phyloP scores from a whole-genome alignment of 2,329 filamentous ascomycete genomes.

The Fusarium buxicola region DNA sequence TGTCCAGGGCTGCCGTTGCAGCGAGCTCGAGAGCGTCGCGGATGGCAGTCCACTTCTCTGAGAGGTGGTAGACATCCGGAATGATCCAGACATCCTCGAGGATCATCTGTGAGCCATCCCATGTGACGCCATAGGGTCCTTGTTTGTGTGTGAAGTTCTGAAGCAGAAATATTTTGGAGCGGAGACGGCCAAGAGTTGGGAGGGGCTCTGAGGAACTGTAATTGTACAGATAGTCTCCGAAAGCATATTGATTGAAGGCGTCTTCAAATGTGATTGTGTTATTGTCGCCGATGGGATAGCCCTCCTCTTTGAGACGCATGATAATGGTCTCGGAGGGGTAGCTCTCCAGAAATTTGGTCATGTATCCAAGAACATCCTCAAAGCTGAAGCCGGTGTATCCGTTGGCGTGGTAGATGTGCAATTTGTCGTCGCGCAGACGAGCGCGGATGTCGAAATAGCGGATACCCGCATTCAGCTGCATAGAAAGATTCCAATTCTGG shows the following conservation, averaged over 20 bases:
- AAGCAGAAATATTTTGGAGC: slow-evolving; percentile 60
- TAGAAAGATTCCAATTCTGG: slow-evolving; percentile 59
- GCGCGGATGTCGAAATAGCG: slow-evolving; percentile 64
- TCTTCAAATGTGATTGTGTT: slow-evolving; percentile 58
- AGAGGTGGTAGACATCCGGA: slow-evolving; percentile 55
- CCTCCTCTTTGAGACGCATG: slow-evolving; percentile 64
- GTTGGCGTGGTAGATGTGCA: slow-evolving; percentile 61
- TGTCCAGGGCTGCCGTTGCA: slow-evolving; percentile 48
- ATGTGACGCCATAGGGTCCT: slow-evolving; percentile 57
- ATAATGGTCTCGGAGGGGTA: slow-evolving; percentile 61
- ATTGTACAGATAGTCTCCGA: slow-evolving; percentile 52
- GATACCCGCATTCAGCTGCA: slow-evolving; percentile 60
- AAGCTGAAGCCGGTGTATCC: slow-evolving; percentile 60
- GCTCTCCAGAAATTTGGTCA: slow-evolving; percentile 59
- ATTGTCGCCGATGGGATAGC: slow-evolving; percentile 49
- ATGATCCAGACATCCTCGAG: slow-evolving; percentile 63
- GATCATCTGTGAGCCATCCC: slow-evolving; percentile 58
- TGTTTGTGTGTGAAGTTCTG: slow-evolving; percentile 57
- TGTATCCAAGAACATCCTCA: slow-evolving; percentile 55
- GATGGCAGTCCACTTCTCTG: slow-evolving; percentile 61
- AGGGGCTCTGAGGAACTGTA: slow-evolving; percentile 49
- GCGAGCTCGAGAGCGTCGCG: slow-evolving; percentile 55
- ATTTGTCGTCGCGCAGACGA: slow-evolving; percentile 55
- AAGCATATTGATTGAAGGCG: slow-evolving; percentile 57
- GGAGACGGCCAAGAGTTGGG: slow-evolving; percentile 59